phyloP scores from a whole-genome alignment of 352 stramenopile genomes.

The Phytophthora nicotianae region DNA sequence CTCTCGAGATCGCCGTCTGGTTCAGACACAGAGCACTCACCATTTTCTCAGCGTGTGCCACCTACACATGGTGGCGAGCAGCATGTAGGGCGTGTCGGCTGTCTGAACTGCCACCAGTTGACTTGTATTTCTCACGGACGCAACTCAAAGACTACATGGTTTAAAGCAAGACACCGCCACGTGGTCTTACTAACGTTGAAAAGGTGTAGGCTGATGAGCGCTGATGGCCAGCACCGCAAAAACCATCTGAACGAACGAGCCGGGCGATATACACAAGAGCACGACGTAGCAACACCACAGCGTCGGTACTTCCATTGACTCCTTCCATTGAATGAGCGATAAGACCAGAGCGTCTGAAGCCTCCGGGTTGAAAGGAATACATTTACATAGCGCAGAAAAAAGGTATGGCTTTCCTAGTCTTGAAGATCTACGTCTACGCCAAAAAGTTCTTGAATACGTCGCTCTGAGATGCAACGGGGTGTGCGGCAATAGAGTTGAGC shows the following conservation, averaged over 20 bases:
- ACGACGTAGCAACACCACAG: constrained; percentile 5
- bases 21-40: constrained; percentile 4
- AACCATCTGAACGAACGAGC: constrained; percentile 13
- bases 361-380: constrained; percentile 5
- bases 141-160: not conserved
- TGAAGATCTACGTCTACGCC: constrained; percentile 32
- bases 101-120: constrained; percentile 12
- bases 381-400: constrained; percentile 32
- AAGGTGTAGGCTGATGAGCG: constrained; percentile 1
- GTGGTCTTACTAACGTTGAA: not conserved
- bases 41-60: not conserved
- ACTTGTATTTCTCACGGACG: constrained; percentile 25
- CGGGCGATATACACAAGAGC: not conserved
- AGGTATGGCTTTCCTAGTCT: constrained; percentile 13
- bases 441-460: constrained; percentile 55
- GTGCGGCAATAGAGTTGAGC: constrained; percentile 57
- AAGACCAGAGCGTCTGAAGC: not conserved
- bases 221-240: constrained; percentile 8
- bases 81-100: constrained; percentile 5
- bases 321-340: constrained; percentile 8
- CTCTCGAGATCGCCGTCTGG: not conserved
- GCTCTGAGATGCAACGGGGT: constrained; percentile 57
- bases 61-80: constrained; percentile 2
- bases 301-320: not conserved
- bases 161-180: constrained; percentile 4